Evolutionary conservation across 306 rosid genomes (phyloP).

Genomic region (Sicyos baderoa): DNA sequence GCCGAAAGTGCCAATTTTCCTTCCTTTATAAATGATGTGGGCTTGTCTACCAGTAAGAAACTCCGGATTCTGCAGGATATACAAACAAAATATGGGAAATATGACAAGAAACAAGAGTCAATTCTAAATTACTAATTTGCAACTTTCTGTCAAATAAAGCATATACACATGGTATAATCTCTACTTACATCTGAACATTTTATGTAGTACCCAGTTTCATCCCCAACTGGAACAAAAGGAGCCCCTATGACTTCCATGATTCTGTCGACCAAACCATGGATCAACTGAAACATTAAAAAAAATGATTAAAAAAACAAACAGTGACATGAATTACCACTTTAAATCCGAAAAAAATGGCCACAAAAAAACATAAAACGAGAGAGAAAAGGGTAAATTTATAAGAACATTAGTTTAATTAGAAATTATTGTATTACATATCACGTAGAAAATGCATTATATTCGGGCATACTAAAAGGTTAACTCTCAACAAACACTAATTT

Average conservation of each 20-base stretch:
- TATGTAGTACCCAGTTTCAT: slow-evolving; percentile 48
- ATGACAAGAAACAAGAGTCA: not conserved
- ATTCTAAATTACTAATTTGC: not conserved
- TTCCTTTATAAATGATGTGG: slow-evolving; percentile 56
- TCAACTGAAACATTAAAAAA: slow-evolving; percentile 46
- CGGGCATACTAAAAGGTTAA: not conserved
- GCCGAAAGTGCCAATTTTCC: slow-evolving; percentile 66
- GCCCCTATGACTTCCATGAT: slow-evolving; percentile 72
- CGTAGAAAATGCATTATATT: not conserved
- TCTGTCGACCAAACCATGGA: slow-evolving; percentile 89
- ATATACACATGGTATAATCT: not conserved
- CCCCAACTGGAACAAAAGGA: slow-evolving; percentile 54
- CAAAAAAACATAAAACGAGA: not conserved
- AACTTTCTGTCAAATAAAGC: slow-evolving; percentile 3
- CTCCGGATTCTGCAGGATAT: slow-evolving; percentile 65
- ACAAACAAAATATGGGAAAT: not conserved
- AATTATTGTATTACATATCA: not conserved
- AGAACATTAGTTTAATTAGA: not conserved
- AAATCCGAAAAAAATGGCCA: not conserved
- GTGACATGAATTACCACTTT: not conserved
- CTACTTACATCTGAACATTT: slow-evolving; percentile 59
- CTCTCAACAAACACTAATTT: not conserved
- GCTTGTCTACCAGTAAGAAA: slow-evolving; percentile 83
- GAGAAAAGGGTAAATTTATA: not conserved
- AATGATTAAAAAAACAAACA: not conserved